Evolutionary conservation across 2,329 filamentous ascomycete species (phyloP).

Genomic region (Gremmenia infestans): DNA sequence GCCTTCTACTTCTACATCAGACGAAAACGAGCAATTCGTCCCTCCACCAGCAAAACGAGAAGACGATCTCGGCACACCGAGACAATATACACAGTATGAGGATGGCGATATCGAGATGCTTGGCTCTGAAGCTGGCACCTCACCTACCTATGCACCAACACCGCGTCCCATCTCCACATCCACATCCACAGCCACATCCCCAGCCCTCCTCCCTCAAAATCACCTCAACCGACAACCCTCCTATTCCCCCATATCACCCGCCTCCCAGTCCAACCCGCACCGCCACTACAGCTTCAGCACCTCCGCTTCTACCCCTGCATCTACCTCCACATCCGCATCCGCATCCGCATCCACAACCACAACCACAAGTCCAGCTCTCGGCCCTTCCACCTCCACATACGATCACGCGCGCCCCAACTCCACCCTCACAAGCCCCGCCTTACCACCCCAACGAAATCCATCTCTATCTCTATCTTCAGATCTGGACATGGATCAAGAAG

Average conservation of each 20-base stretch:
- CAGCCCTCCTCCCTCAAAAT: conserved; percentile 45
- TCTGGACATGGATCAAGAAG: conserved; percentile 47
- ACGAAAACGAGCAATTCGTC: conserved; percentile 15
- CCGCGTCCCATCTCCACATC: conserved; percentile 25
- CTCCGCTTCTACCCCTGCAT: conserved; percentile 29
- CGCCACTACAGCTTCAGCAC: conserved; percentile 46
- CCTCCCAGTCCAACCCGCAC: conserved; percentile 29
- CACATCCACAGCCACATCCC: conserved; percentile 34
- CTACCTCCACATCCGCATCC: conserved; percentile 28
- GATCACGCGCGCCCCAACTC: conserved; percentile 38
- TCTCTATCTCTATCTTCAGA: no score
- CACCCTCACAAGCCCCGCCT: conserved; percentile 53
- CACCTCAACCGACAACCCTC: conserved; percentile 44
- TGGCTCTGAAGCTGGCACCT: conserved; percentile 43
- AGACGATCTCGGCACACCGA: conserved; percentile 21
- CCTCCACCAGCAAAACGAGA: conserved; percentile 17
- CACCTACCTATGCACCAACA: conserved; percentile 38
- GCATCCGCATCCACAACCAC: no score
- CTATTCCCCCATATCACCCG: conserved; percentile 45
- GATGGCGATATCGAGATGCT: conserved; percentile 58
- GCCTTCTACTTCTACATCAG: conserved; percentile 1
- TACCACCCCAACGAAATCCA: conserved; percentile 49
- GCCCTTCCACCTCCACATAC: conserved; percentile 43
- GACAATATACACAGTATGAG: conserved; percentile 42
- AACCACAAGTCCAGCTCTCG: conserved; percentile 53